Percentiles rank a stretch among this genome's conserved stretches.
Conservation (phyloP, 2,329 filamentous ascomycete species). For the Penicillium concentricum region DNA sequence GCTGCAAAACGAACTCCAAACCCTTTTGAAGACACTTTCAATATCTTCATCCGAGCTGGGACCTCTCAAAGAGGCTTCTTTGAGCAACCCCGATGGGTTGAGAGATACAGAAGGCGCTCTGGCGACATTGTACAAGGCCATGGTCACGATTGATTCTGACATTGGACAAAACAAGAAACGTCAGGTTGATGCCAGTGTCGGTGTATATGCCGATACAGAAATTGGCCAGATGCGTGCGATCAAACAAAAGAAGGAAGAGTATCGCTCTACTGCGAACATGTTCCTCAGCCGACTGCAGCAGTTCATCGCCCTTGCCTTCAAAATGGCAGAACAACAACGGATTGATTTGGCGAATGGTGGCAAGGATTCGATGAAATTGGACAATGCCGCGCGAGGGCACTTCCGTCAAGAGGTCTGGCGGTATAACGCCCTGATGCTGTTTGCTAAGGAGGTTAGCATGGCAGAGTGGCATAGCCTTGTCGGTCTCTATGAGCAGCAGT, state of each 20-base stretch:
- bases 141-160: constrained; percentile 87
- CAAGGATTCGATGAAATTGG: constrained; percentile 59
- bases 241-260: constrained; percentile 90
- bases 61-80: constrained; percentile 68
- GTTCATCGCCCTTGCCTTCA: constrained; percentile 80
- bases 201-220: constrained; percentile 70
- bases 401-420: constrained; percentile 77
- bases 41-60: constrained; percentile 76
- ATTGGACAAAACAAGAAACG: constrained; percentile 59
- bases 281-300: constrained; percentile 79
- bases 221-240: constrained; percentile 85
- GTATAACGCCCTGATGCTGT: constrained; percentile 83
- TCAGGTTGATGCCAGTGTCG: constrained; percentile 46
- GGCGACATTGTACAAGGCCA: constrained; percentile 82
- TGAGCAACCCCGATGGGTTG: constrained; percentile 69
- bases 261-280: constrained; percentile 68
- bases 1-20: constrained; percentile 83
- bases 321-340: constrained; percentile 69
- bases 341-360: constrained; percentile 52
- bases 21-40: constrained; percentile 84
- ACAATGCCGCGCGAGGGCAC: constrained; percentile 67
- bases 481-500: constrained; percentile 75
- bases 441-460: constrained; percentile 79
- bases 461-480: constrained; percentile 79
- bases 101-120: constrained; percentile 75